phyloP scores from a whole-genome alignment of 2,329 filamentous ascomycete genomes.

The Aspergillus fijiensis region DNA sequence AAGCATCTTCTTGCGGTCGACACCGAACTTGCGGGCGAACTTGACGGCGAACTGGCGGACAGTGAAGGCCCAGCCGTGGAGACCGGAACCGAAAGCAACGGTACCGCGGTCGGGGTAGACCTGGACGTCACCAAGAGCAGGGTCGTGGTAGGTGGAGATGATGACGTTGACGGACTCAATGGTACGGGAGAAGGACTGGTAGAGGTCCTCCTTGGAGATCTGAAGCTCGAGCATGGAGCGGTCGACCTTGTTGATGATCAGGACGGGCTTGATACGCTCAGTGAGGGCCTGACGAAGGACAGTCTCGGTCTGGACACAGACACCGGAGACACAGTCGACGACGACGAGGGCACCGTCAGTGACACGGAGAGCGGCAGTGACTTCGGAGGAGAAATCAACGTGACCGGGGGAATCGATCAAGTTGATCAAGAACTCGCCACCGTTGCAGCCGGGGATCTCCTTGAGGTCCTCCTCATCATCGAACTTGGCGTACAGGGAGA shows the following conservation, averaged over 20 bases:
- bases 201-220: constrained; percentile 97
- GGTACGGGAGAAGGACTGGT: constrained; percentile 99
- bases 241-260: constrained; percentile 99
- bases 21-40: constrained; percentile 99
- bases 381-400: constrained; percentile 99
- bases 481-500: constrained; percentile 91
- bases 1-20: constrained; percentile 99
- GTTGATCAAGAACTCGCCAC: constrained; percentile 99
- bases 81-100: constrained; percentile 98
- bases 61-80: constrained; percentile 99
- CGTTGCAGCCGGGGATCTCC: constrained; percentile 85
- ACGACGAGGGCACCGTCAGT: constrained; percentile 99
- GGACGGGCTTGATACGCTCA: constrained; percentile 99
- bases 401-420: constrained; percentile 99
- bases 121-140: constrained; percentile 94
- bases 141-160: constrained; percentile 98
- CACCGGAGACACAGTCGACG: constrained; percentile 99
- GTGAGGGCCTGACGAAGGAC: constrained; percentile 97
- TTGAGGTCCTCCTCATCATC: constrained; percentile 81
- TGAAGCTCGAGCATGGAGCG: constrained; percentile 98
- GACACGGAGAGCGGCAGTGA: constrained; percentile 98
- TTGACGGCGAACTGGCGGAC: constrained; percentile 92
- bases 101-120: constrained; percentile 98
- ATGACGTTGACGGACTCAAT: constrained; percentile 99
- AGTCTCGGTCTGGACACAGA: constrained; percentile 99